phyloP scores from a whole-genome alignment of 352 stramenopile genomes.

The Phytopythium cucurbitacearum region DNA sequence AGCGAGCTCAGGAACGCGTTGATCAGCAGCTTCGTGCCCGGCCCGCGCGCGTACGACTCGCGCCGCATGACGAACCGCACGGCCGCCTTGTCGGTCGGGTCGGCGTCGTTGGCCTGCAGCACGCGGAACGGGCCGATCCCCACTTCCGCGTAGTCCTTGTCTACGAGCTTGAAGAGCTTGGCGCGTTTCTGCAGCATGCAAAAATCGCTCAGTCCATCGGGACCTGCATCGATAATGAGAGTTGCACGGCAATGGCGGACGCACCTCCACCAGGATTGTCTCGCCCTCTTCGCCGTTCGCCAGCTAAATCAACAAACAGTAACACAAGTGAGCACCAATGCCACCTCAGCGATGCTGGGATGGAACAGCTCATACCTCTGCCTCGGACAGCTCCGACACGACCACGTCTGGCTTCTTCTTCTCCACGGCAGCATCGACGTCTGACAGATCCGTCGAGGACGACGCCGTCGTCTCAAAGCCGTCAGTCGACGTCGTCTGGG shows the following conservation, averaged over 20 bases:
- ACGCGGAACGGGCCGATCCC: constrained; percentile 69
- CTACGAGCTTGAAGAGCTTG: constrained; percentile 78
- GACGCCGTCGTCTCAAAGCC: constrained; percentile 36
- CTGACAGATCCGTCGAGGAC: constrained; percentile 29
- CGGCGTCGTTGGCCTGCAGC: constrained; percentile 39
- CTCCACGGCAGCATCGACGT: constrained; percentile 33
- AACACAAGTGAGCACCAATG: too few species aligned
- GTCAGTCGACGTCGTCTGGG: constrained; percentile 27
- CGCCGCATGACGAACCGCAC: constrained; percentile 75
- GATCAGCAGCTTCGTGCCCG: constrained; percentile 73
- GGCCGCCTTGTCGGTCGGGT: constrained; percentile 34
- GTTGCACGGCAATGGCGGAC: not conserved
- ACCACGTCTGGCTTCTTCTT: constrained; percentile 15
- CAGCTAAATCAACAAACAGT: constrained; percentile 16
- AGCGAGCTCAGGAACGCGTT: constrained; percentile 64
- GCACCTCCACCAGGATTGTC: constrained; percentile 62
- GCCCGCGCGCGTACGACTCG: constrained; percentile 66
- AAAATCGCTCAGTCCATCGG: not conserved
- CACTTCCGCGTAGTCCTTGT: constrained; percentile 72
- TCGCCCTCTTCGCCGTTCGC: constrained; percentile 77
- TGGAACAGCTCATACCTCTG: too few species aligned
- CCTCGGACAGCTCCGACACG: constrained; percentile 10
- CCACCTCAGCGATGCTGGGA: too few species aligned
- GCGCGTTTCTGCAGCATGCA: constrained; percentile 48
- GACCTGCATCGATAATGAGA: not conserved